Evolutionary conservation across 768 basidiomycete species (phyloP).

Genomic region (Gyrodon lividus): DNA sequence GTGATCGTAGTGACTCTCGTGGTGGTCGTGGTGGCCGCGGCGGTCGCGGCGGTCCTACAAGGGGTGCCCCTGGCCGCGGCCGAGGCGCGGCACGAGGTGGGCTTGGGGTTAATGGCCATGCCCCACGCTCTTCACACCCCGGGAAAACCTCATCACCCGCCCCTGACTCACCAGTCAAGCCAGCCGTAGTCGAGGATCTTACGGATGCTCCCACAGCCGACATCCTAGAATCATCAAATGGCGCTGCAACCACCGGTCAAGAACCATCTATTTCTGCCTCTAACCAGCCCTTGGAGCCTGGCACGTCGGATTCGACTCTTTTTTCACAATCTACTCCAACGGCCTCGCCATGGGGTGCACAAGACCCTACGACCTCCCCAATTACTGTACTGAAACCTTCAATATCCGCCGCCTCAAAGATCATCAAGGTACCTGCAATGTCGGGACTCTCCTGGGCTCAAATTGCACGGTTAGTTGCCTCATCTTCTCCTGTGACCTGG

Average conservation of each 20-base stretch:
- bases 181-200: slow-evolving; percentile 16
- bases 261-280: slow-evolving; percentile 16
- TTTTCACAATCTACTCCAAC: slow-evolving; percentile 25
- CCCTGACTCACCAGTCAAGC: slow-evolving; percentile 33
- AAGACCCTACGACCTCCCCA: slow-evolving; percentile 39
- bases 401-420: slow-evolving; percentile 24
- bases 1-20: slow-evolving; percentile 43
- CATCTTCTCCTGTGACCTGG: not conserved
- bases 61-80: slow-evolving; percentile 41
- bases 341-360: slow-evolving; percentile 35
- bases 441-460: slow-evolving; percentile 87
- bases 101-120: slow-evolving; percentile 33
- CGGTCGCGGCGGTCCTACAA: slow-evolving; percentile 59
- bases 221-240: slow-evolving; percentile 19
- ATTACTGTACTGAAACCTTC: slow-evolving; percentile 23
- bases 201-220: slow-evolving; percentile 13
- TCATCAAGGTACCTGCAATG: slow-evolving; percentile 60
- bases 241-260: slow-evolving; percentile 1
- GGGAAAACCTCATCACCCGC: slow-evolving; percentile 31
- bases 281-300: slow-evolving; percentile 13
- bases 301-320: slow-evolving; percentile 9
- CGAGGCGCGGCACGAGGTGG: slow-evolving; percentile 41
- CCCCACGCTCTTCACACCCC: slow-evolving; percentile 23
- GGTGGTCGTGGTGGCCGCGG: slow-evolving; percentile 57
- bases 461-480: slow-evolving; percentile 54